Base-by-base conservation (phyloP, 345 rosid species). In the Salix dunnii region DNA sequence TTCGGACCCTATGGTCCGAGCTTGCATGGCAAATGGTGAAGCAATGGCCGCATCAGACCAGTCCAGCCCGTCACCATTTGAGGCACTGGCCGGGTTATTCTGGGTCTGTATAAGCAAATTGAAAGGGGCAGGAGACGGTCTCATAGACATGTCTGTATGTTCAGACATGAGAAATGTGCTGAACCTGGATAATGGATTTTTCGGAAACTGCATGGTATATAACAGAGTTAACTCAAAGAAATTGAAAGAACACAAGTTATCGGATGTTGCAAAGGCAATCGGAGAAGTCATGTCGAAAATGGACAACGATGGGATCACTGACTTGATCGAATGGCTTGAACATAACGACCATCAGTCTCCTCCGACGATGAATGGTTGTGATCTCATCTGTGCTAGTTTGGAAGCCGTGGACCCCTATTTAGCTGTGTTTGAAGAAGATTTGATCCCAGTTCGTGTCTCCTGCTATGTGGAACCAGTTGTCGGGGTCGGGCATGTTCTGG, bases 191-290 rank as follows among this genome's bases (percentile, higher is more conserved):
- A 72, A 79, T 69, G 84, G 85, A 12, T 93, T 77, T 36, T 91
- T 91, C 55, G 97, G 98, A 49, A 93, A 90, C 27, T 88, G 94
- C 79, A 86, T 86, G 91, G 86, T 90, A 2, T 89, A 86, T 38
- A 85, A 87, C 16, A 84, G 84, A 33, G 82, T 84, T 53, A 49
- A 38, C 0, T 27, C 71, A 5, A 73, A 6, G 9, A 63, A 73
- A 1, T 73, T 43, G 63, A 67, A 70, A 14, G 77, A 77, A 11
- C 55, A 2, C 1, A 60, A 46, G 71, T 58, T 83, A 58, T 30
- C 83, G 20, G 74, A 74, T 70, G 92, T 84, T 11, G 72, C 78
- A 2, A 38, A 43, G 79, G 88, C 88, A 43, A 82, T 90, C 18
- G 72, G 78, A 62, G 84, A 85, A 43, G 78, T 25, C 17, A 74